Evolutionary conservation across 495 filamentous ascomycete species (phyloP), one percentile per base, ranked within the genome.

Genomic region (Hyaloscypha finlandica): DNA sequence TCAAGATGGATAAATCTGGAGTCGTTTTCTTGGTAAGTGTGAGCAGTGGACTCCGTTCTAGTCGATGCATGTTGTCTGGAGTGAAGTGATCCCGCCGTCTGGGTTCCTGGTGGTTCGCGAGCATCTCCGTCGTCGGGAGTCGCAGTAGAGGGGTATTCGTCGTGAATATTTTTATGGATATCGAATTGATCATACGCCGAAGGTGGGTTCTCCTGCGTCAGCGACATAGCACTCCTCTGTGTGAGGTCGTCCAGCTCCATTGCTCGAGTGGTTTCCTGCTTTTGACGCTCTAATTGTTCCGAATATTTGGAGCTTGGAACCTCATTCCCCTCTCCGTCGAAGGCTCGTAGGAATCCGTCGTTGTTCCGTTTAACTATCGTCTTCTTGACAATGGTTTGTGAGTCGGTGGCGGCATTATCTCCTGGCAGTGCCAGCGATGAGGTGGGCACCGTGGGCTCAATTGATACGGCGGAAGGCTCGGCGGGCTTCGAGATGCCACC

Each of bases 1-100:
- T 73, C 59, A 12, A 73, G 33, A 2, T 25, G 30, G 33, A 73
- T 59, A 61, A 71, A 66, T 2, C 66, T 48, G 19, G 60, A 51
- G 56, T 73, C 71, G 48, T 67, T 52, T 29, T 69, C 66, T 9
- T 61, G 30, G 37, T 71, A 73, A 3, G 71, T 73, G 30, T 65
- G 42, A 6, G 62, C 63, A 2, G 71, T 70, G 11, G 64, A 70
- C 31, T 72, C 64, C 6, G 70, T 72, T 22, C 37, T 48, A 6
- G 60, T 53, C n/a, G 70, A 68, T n/a, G 68, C 45, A 25, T 72
- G 45, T 20, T 66, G 45, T 35, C 62, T 70, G 8, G 70, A 62
- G 30, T 51, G 60, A 4, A 64, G 9, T 9, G 64, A 63, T 48
- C 3, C 31, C 6, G 22, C 22, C 55, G 32, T 51, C 25, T 55